Evolutionary conservation across 2,329 filamentous ascomycete genomes (phyloP).

Genomic region (Calonectria henricotiae): DNA sequence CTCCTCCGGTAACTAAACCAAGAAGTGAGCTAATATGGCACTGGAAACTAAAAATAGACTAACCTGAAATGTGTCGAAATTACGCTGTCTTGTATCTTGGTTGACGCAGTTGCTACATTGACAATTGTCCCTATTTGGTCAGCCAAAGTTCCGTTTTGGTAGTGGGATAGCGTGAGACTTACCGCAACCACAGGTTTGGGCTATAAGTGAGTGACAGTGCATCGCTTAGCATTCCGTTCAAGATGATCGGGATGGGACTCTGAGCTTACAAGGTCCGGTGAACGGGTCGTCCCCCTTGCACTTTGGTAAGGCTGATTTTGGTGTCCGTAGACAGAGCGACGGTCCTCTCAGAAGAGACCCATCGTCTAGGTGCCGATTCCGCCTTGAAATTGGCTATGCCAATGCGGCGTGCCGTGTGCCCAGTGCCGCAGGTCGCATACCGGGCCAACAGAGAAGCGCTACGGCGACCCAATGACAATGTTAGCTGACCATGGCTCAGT

Average conservation of each 20-base stretch:
- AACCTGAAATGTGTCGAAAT: conserved; percentile 62
- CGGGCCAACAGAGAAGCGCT: conserved; percentile 43
- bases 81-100: conserved; percentile 62
- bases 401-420: conserved; percentile 26
- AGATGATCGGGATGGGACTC: background rate
- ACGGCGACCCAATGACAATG: conserved; percentile 12
- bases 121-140: conserved; percentile 60
- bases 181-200: conserved; percentile 54
- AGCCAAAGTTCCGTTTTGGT: conserved; percentile 36
- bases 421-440: conserved; percentile 28
- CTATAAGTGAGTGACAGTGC: conserved; percentile 38
- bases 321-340: conserved; percentile 39
- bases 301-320: conserved; percentile 40
- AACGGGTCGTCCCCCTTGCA: conserved; percentile 27
- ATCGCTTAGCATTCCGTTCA: conserved; percentile 32
- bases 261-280: conserved; percentile 47
- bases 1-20: conserved; percentile 55
- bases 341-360: conserved; percentile 37
- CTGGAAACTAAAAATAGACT: conserved; percentile 5
- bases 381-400: conserved; percentile 30
- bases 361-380: conserved; percentile 22
- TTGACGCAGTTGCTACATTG: conserved; percentile 63
- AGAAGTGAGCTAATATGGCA: background rate
- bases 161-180: conserved; percentile 31
- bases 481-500: background rate